A percentile compares a stretch with the other conserved stretches of the same genome.
Evolutionary conservation across 2,329 filamentous ascomycete genomes (phyloP).

Genomic region (Apiospora pterosperma): DNA sequence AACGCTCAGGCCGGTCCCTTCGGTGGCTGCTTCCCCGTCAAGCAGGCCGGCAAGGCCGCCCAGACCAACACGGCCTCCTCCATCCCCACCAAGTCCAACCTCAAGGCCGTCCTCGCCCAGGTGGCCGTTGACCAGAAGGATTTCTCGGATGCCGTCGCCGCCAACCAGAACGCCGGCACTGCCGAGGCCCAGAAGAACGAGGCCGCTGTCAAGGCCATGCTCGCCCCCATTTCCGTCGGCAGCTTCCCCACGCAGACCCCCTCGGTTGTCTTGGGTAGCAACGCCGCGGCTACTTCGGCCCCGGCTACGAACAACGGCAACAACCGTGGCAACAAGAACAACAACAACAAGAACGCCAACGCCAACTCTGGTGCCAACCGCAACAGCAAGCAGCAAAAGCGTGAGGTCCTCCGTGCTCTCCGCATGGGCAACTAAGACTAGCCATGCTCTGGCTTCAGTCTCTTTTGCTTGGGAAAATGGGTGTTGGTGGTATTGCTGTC

Average conservation of each 20-base stretch:
- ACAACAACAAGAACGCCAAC: slow-evolving; percentile 11
- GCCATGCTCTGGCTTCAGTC: not conserved
- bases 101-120: slow-evolving; percentile 44
- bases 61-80: slow-evolving; percentile 40
- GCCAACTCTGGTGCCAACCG: slow-evolving; percentile 8
- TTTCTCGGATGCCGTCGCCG: slow-evolving; percentile 41
- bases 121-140: slow-evolving; percentile 49
- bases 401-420: slow-evolving; percentile 2
- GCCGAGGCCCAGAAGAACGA: slow-evolving; percentile 29
- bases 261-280: slow-evolving; percentile 9
- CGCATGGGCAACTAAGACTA: slow-evolving; percentile 2
- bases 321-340: slow-evolving; percentile 14
- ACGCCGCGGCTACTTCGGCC: slow-evolving; percentile 10
- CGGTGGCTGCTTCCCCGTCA: slow-evolving; percentile 54
- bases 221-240: slow-evolving; percentile 23
- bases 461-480: not conserved
- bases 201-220: slow-evolving; percentile 34
- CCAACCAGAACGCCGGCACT: slow-evolving; percentile 39
- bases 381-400: slow-evolving; percentile 5
- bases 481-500: not conserved
- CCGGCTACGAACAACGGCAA: slow-evolving; percentile 13
- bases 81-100: slow-evolving; percentile 43
- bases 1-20: slow-evolving; percentile 55
- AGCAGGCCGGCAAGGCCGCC: slow-evolving; percentile 45
- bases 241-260: slow-evolving; percentile 32